These are phyloP conservation scores for Coniferiporia weirii DNA, from an alignment of 1,284 basidiomycete species.

Conservation along the genomic window DNA sequence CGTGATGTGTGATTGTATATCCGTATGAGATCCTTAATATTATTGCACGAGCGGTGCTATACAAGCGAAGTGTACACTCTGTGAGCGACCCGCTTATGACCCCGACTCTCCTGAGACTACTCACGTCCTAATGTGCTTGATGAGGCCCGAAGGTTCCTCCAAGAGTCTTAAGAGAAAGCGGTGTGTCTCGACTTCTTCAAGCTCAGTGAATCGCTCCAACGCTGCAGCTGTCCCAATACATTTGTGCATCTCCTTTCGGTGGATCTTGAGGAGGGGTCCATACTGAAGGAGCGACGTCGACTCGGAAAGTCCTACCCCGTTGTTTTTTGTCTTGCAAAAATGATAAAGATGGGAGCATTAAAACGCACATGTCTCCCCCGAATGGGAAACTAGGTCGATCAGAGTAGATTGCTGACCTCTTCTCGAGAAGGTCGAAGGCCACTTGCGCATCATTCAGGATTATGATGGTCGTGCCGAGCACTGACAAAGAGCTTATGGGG, in stretches of 20 bases:
- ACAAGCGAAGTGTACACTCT: neutral
- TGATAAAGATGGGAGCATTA: no score
- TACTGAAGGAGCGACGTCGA: neutral
- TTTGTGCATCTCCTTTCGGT: constrained; percentile 7
- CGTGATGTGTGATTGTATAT: constrained; percentile 24
- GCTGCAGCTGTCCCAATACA: constrained; percentile 7
- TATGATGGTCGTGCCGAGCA: constrained; percentile 38
- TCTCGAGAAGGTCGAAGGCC: constrained; percentile 42
- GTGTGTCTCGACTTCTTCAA: constrained; percentile 13
- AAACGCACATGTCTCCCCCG: constrained; percentile 12
- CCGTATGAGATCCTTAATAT: constrained; percentile 31
- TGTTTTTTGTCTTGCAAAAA: neutral
- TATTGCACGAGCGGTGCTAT: constrained; percentile 28
- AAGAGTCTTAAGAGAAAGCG: constrained; percentile 12
- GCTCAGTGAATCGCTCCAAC: neutral
- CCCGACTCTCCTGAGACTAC: neutral
- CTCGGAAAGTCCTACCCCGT: constrained; percentile 3
- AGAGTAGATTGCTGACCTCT: constrained; percentile 42
- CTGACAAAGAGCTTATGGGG: constrained; percentile 27
- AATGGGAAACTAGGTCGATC: constrained; percentile 32
- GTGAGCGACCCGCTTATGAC: neutral
- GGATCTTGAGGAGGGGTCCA: neutral
- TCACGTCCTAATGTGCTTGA: constrained; percentile 13
- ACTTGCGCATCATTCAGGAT: constrained; percentile 38
- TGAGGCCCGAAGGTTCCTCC: constrained; percentile 1